Evolutionary conservation across 306 rosid genomes (phyloP).

Genomic region (Carpinus viminea): DNA sequence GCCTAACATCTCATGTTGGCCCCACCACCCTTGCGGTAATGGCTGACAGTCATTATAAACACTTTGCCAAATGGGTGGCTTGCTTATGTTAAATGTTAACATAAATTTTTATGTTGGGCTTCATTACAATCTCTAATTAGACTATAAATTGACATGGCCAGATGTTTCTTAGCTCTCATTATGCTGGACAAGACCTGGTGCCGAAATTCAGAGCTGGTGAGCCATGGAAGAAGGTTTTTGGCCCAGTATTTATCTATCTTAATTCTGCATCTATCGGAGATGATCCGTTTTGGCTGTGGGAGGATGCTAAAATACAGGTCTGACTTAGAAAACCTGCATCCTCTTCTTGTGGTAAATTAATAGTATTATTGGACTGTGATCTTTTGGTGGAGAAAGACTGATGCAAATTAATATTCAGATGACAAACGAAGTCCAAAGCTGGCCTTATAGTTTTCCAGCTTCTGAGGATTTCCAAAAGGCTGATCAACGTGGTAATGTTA

Average conservation of each 20-base stretch:
- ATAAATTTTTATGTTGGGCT: slow-evolving; percentile 11
- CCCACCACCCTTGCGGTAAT: slow-evolving; percentile 80
- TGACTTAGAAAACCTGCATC: slow-evolving; percentile 5
- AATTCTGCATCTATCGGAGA: slow-evolving; percentile 49
- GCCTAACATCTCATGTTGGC: slow-evolving; percentile 84
- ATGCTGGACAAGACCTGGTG: slow-evolving; percentile 76
- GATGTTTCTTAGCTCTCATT: slow-evolving; percentile 89
- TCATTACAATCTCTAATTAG: slow-evolving; percentile 22
- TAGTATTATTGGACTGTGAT: slow-evolving; percentile 24
- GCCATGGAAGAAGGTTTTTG: slow-evolving; percentile 92
- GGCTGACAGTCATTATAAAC: slow-evolving; percentile 35
- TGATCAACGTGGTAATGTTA: slow-evolving; percentile 66
- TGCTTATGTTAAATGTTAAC: slow-evolving; percentile 4
- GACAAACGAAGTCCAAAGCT: slow-evolving; percentile 69
- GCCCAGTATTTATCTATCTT: slow-evolving; percentile 75
- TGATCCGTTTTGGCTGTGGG: slow-evolving; percentile 61
- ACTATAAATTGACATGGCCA: slow-evolving; percentile 33
- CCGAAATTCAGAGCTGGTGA: slow-evolving; percentile 57
- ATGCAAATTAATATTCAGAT: slow-evolving; percentile 52
- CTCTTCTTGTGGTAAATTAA: slow-evolving; percentile 21
- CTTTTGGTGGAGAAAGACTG: slow-evolving; percentile 28
- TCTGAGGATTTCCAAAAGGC: slow-evolving; percentile 59
- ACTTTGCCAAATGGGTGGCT: slow-evolving; percentile 7
- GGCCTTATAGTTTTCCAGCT: slow-evolving; percentile 85
- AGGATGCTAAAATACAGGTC: slow-evolving; percentile 85